Base-by-base conservation (phyloP, 768 basidiomycete species). In the Austroboletus eburneus region DNA sequence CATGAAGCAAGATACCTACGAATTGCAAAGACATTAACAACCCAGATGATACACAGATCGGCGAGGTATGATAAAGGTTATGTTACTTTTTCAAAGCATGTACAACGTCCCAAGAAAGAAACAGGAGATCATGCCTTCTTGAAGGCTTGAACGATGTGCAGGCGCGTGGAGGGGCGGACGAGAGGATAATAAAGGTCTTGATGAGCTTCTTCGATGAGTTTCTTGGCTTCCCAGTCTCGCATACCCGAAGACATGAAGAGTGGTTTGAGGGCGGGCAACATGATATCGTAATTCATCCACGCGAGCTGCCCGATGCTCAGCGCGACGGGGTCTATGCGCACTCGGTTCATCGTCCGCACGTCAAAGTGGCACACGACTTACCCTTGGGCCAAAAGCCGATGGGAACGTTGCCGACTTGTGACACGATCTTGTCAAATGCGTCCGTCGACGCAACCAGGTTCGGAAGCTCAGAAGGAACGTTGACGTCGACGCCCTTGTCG, bases 21-120 rank as follows among this genome's bases (percentile, higher is more conserved):
- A 82, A 86, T 84, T 76, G 78, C 79, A 73, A 83, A 83, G 82
- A 79, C 80, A 89, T 86, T 87, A 87, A 87, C 86, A 80, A 89
- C 37, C 82, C 77, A 62, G 64, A 67, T 62, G 64, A 56, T 38
- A 55, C 57, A 57, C 41, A 50, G 18, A 42, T 36, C n/a, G n/a
- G 24, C 42, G 25, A 49, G 35, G 37, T 49, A 45, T 46, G 51
- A 43, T 50, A 27, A 21, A 40, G 34, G 45, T 44, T 57, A 60
- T 61, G 39, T 41, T 66, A 57, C 61, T 66, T 68, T 65, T 64
- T 51, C 32, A 43, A 51, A 21, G 43, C 51, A 44, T 43, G 43
- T 44, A 51, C 46, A 61, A 27, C 43, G 59, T 58, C 54, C 56
- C 58, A 50, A 50, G 51, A 40, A 46, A 44, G 33, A 40, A 30